Evolutionary conservation across 495 filamentous ascomycete species (phyloP), one percentile per base, ranked within the genome.

Genomic region (Lindgomyces ingoldianus): DNA sequence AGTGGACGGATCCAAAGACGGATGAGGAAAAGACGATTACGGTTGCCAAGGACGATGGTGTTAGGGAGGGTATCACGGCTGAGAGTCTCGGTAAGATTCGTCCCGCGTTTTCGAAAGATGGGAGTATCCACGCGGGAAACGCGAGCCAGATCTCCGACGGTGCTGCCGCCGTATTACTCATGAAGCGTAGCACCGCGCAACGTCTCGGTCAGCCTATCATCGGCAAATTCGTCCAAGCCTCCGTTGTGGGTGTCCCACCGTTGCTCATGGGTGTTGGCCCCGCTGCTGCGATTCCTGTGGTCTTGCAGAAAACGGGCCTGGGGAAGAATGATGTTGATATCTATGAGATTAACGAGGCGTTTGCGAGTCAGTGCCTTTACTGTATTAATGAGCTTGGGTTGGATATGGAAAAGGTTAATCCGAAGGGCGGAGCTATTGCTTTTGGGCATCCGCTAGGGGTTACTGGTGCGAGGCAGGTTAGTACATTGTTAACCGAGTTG

Each of bases 311-410:
- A 74, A 89, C 92, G 2, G 90, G 91, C 44, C 84, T 98, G 64
- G 83, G 81, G 65, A 91, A 89, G 78, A 89, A 93, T 48, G 94
- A 98, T 65, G 91, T 98, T 36, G 95, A 97, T 75, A 90, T 98
- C 73, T 98, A 83, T 74, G 94, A 98, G 85, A 98, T 98, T 83
- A 98, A 98, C 82, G 94, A 98, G 85, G 94, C 94, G 8, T 98
- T 98, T 74, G 94, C 94, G 16, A 88, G 83, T 56, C 94, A 98
- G 82, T 96, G 91, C 72, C 79, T 98, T 51, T 97, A 89, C 88
- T 98, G 95, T 78, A 81, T 87, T 48, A 87, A 91, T 72, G 90
- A 96, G 81, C 85, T 98, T 18, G 89, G 88, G 26, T 71, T 98
- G 47, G 89, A 91, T 64, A 57, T 76, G 67, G 82, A 84, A 66